Percentiles rank a stretch among this genome's conserved stretches.
Conservation (phyloP, 2,329 filamentous ascomycete genomes). For the Cladophialophora exuberans region DNA sequence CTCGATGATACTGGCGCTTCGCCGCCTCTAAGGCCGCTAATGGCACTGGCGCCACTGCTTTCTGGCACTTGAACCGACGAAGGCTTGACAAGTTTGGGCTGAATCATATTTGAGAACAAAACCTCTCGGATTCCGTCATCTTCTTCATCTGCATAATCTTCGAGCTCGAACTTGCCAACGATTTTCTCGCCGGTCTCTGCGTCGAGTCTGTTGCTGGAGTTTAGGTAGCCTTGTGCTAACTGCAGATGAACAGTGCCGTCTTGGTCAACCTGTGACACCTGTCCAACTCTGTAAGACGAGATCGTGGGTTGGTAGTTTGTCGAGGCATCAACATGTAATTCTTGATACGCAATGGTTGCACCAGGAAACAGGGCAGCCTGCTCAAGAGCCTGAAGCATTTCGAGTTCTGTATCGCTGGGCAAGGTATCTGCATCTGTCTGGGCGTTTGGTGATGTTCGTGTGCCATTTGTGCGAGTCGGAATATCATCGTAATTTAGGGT, state of each 20-base stretch:
- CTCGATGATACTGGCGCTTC: conserved; percentile 9
- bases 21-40: conserved; percentile 10
- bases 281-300: conserved; percentile 65
- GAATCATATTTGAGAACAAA: conserved; percentile 65
- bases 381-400: conserved; percentile 56
- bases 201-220: conserved; percentile 56
- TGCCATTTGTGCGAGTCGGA: conserved; percentile 42
- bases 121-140: conserved; percentile 67
- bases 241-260: conserved; percentile 61
- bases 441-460: conserved; percentile 3
- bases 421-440: conserved; percentile 22
- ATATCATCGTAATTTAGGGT: conserved; percentile 16
- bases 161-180: conserved; percentile 76
- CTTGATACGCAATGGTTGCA: conserved; percentile 50
- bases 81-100: conserved; percentile 65
- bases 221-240: conserved; percentile 57
- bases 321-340: conserved; percentile 50
- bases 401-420: conserved; percentile 61
- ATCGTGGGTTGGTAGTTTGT: conserved; percentile 52
- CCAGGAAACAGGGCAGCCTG: conserved; percentile 41
- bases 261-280: conserved; percentile 61
- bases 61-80: conserved; percentile 34
- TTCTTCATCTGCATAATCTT: conserved; percentile 60
- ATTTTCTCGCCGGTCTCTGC: conserved; percentile 69
- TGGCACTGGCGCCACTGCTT: conserved; percentile 29